A percentile compares a stretch with the other conserved stretches of the same genome.
Conservation (phyloP, 495 filamentous ascomycete genomes). For the Tirmania nivea region DNA sequence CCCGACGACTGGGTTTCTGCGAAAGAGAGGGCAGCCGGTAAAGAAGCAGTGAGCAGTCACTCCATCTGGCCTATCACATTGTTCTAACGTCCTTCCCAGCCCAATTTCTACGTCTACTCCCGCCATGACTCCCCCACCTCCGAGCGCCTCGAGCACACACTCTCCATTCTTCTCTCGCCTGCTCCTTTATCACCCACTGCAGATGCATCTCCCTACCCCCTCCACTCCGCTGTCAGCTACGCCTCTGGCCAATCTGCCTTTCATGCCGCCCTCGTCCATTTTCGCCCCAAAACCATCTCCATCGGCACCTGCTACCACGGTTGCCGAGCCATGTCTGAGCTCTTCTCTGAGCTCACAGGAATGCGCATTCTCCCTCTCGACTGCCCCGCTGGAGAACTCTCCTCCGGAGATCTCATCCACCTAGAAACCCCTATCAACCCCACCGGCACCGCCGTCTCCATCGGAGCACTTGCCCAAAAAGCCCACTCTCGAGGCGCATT, state of each 20-base stretch:
- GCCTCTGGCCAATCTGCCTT: constrained; percentile 69
- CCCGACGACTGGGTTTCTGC: background rate
- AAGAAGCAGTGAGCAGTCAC: background rate
- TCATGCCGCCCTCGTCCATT: constrained; percentile 53
- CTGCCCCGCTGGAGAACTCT: constrained; percentile 32
- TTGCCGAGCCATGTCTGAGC: constrained; percentile 56
- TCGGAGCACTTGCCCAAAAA: constrained; percentile 42
- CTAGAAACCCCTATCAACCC: constrained; percentile 88
- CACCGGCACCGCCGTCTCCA: constrained; percentile 52
- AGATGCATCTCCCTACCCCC: constrained; percentile 49
- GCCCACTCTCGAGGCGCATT: constrained; percentile 51
- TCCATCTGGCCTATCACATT: background rate
- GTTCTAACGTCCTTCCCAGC: background rate
- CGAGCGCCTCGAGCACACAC: constrained; percentile 63
- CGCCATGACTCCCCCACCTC: constrained; percentile 51
- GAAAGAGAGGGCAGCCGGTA: background rate
- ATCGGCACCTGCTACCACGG: constrained; percentile 81
- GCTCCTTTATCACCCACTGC: constrained; percentile 62
- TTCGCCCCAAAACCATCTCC: constrained; percentile 58
- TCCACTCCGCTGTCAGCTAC: constrained; percentile 48
- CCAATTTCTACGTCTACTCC: constrained; percentile 46
- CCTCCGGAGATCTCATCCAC: constrained; percentile 64
- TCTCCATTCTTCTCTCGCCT: constrained; percentile 46
- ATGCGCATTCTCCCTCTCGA: constrained; percentile 43
- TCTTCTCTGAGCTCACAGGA: constrained; percentile 49